Conservation (phyloP, 306 rosid species). For the Vachellia pachyceras region DNA sequence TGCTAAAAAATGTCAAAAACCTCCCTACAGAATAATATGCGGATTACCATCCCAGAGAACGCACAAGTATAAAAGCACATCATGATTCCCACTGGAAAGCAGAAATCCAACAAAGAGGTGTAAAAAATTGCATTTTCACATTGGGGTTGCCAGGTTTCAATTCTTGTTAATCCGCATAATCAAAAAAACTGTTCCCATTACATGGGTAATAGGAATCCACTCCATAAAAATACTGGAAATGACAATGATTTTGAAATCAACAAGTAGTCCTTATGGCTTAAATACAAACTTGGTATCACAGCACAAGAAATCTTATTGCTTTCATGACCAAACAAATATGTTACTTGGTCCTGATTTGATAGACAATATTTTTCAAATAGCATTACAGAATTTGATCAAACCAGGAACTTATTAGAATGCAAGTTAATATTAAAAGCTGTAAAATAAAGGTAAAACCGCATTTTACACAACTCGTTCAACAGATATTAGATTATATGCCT, state of each 20-base stretch:
- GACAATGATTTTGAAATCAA: conserved; percentile 17
- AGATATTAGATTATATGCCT: conserved; percentile 10
- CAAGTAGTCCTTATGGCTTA: background rate
- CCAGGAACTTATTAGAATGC: background rate
- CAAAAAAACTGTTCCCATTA: background rate
- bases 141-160: background rate
- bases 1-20: background rate
- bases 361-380: background rate
- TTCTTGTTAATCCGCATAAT: background rate
- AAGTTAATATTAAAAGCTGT: background rate
- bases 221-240: background rate
- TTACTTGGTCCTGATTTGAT: background rate
- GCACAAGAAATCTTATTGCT: conserved; percentile 8
- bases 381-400: background rate
- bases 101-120: conserved; percentile 7
- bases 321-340: conserved; percentile 1
- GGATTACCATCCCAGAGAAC: background rate
- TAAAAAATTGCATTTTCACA: background rate
- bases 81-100: background rate
- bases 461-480: background rate
- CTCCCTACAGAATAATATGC: background rate
- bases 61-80: conserved; percentile 9
- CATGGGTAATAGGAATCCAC: background rate
- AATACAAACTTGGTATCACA: conserved; percentile 12
- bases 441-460: background rate